Evolutionary conservation across 2,329 filamentous ascomycete species (phyloP), one percentile per base, ranked within the genome.

Genomic region (Hymenoscyphus fructigenus): DNA sequence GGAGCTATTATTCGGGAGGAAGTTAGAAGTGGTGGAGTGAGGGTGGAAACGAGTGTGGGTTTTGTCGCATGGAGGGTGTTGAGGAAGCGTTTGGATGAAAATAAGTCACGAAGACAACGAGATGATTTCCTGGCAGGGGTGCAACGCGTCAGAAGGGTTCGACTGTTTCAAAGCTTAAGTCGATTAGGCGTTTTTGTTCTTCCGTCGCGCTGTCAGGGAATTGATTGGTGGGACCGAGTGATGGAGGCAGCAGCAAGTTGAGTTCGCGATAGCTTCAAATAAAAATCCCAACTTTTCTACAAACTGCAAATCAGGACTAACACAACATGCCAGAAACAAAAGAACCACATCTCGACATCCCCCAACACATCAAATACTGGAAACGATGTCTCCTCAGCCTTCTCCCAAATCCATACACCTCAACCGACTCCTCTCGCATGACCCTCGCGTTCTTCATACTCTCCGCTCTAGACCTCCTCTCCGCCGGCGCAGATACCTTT

Each of bases 371-470:
- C 75, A 92, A 90, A 75, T 99, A 97, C 84, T 99, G 93, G 89
- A 86, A 93, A 70, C 89, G 93, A 75, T 97, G 94, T 76, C 85
- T 95, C 69, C 90, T 90, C 76, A 90, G 89, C 28, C 85, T 90
- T 67, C 87, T 99, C 6, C 95, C 95, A 0, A 84, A 88, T 57
- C 84, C 87, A 68, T 99, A 98, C 81, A 96, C 91, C 17, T 84
- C 88, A 76, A 95, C 91, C 76, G 95, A 99, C 80, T 92, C 92
- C 71, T 94, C 90, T 73, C 93, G 95, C 73, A 90, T 98, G 81
- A 91, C 90, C 5, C 87, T 98, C 62, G 93, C 88, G 70, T 96
- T 90, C 81, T 97, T 99, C 81, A 93, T 90, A 70, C 80, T 98
- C 72, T 90, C 92, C 7, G 92, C 92, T 1, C 83, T 97, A 59